A percentile compares a stretch with the other conserved stretches of the same genome.
Conservation (phyloP, 176 grass and related monocot species). For the Bothriochloa decipiens region DNA sequence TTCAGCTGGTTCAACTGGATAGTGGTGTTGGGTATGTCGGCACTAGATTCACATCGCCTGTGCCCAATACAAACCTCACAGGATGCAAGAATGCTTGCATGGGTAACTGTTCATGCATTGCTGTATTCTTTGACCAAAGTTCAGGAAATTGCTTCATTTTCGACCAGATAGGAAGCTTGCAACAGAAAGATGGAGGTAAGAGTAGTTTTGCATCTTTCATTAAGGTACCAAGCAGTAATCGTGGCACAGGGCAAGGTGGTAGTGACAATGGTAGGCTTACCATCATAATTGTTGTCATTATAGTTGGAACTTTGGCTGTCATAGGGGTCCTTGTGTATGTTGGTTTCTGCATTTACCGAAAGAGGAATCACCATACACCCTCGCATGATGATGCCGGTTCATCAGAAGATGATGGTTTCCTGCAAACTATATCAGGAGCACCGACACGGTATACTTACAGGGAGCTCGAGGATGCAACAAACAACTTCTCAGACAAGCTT, state of each 20-base stretch:
- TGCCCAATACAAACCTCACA: constrained; percentile 56
- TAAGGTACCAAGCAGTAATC: constrained; percentile 55
- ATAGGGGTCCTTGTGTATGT: constrained; percentile 63
- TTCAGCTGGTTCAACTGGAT: constrained; percentile 61
- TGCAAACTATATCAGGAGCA: constrained; percentile 73
- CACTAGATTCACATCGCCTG: constrained; percentile 56
- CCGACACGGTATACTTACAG: constrained; percentile 81
- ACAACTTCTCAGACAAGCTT: constrained; percentile 81
- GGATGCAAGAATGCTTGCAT: constrained; percentile 79
- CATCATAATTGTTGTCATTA: constrained; percentile 61
- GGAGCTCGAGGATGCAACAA: constrained; percentile 83
- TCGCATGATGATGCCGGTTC: constrained; percentile 59
- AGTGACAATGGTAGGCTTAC: constrained; percentile 25
- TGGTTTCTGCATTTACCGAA: constrained; percentile 66
- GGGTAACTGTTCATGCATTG: constrained; percentile 76
- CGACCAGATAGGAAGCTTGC: constrained; percentile 82
- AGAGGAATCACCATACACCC: constrained; percentile 52
- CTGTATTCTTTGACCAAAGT: constrained; percentile 59
- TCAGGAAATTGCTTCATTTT: constrained; percentile 77
- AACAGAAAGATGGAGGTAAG: constrained; percentile 45
- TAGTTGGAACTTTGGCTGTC: constrained; percentile 52
- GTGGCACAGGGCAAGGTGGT: constrained; percentile 35
- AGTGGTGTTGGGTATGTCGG: constrained; percentile 74
- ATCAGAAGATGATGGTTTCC: constrained; percentile 81
- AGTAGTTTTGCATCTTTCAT: constrained; percentile 58